Conservation (phyloP, 2,329 filamentous ascomycete genomes). For the Ilyonectria mors-panacis region DNA sequence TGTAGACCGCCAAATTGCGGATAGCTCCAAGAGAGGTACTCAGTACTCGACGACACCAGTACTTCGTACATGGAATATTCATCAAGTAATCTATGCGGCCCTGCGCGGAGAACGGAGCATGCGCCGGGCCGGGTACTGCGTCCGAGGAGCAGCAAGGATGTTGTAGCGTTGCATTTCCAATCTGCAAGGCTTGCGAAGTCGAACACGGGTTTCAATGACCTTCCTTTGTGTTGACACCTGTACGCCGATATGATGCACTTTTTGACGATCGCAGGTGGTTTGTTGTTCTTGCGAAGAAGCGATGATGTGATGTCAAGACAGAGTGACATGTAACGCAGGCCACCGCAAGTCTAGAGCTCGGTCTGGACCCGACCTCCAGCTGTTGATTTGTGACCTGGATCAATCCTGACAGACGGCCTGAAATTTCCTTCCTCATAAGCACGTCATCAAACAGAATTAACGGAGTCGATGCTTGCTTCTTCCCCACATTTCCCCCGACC, state of each 20-base stretch:
- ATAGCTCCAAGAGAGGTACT: not conserved
- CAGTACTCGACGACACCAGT: not conserved
- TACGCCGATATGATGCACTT: not conserved
- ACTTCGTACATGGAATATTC: not conserved
- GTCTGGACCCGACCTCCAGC: not conserved
- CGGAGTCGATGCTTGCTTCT: constrained; percentile 4
- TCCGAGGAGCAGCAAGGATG: not conserved
- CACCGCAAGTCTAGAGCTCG: not conserved
- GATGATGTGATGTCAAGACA: not conserved
- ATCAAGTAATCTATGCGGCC: not conserved
- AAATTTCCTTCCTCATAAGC: constrained; percentile 13
- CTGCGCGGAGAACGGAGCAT: not conserved
- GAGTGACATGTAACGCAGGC: not conserved
- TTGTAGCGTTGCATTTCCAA: not conserved
- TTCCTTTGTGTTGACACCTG: not conserved
- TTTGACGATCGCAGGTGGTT: not conserved
- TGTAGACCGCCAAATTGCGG: not conserved
- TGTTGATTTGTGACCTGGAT: constrained; percentile 5
- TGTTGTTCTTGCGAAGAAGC: not conserved
- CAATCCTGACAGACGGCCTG: constrained; percentile 3
- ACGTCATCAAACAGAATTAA: constrained; percentile 31
- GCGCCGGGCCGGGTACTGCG: not conserved
- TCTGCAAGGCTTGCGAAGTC: not conserved
- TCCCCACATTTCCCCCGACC: constrained; percentile 5
- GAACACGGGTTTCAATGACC: constrained; percentile 16